phyloP scores from a whole-genome alignment of 2,329 filamentous ascomycete genomes.

The Amesomyces nigricolor region DNA sequence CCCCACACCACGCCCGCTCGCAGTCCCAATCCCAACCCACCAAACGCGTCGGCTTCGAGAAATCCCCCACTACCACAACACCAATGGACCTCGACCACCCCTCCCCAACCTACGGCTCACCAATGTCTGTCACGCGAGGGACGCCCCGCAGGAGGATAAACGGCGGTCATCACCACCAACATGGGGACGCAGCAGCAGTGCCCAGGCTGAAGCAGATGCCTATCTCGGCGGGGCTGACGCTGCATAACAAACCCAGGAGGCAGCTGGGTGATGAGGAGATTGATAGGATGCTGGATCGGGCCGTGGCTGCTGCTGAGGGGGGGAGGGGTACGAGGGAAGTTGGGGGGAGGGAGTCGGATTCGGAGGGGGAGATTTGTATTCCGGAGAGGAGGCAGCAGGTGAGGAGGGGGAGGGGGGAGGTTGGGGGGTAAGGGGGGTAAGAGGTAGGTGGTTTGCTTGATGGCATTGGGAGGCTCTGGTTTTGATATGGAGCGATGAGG shows the following conservation, averaged over 20 bases:
- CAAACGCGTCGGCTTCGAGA: slow-evolving; percentile 46
- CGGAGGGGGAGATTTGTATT: slow-evolving; percentile 52
- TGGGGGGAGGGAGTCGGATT: slow-evolving; percentile 44
- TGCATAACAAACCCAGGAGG: slow-evolving; percentile 36
- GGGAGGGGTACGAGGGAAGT: too few relatives aligned
- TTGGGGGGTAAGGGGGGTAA: not conserved
- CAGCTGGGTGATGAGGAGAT: slow-evolving; percentile 50
- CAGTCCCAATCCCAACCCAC: slow-evolving; percentile 29
- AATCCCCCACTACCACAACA: slow-evolving; percentile 34
- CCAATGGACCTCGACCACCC: slow-evolving; percentile 44
- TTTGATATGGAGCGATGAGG: too few relatives aligned
- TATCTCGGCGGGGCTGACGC: slow-evolving; percentile 45
- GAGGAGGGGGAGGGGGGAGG: slow-evolving; percentile 3
- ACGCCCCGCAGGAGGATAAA: slow-evolving; percentile 42
- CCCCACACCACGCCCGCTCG: slow-evolving; percentile 27
- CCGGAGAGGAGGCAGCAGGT: slow-evolving; percentile 33
- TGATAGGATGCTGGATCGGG: slow-evolving; percentile 52
- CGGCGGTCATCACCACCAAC: slow-evolving; percentile 28
- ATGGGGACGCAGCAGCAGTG: slow-evolving; percentile 24
- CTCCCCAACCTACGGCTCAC: slow-evolving; percentile 28
- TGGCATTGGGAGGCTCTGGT: not conserved
- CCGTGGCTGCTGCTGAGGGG: slow-evolving; percentile 41
- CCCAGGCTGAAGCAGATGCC: slow-evolving; percentile 41
- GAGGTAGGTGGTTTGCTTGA: too few relatives aligned
- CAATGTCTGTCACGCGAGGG: slow-evolving; percentile 30